Evolutionary conservation across 208 protist species (phyloP).

Genomic region (Crithidia bombi): DNA sequence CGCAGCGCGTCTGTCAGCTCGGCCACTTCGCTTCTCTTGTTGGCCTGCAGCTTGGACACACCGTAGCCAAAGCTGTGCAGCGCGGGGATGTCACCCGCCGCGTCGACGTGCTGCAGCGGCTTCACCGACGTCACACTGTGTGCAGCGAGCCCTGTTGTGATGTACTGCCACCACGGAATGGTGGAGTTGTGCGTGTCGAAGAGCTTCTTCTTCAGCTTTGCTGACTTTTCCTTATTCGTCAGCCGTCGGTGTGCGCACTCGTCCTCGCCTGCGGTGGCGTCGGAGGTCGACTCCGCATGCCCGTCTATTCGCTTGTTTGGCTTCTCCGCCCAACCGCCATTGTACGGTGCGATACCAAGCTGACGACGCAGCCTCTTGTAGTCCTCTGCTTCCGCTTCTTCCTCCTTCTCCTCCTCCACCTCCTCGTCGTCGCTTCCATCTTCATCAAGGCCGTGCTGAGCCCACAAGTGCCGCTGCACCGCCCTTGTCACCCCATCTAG

Average conservation of each 20-base stretch:
- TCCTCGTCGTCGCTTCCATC: constrained; percentile 18
- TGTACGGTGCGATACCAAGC: constrained; percentile 16
- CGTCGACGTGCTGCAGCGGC: constrained; percentile 53
- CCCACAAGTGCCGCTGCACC: constrained; percentile 18
- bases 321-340: neutral
- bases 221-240: constrained; percentile 10
- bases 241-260: constrained; percentile 7
- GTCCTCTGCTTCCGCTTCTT: constrained; percentile 2
- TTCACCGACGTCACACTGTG: constrained; percentile 56
- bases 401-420: neutral
- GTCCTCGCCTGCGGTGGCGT: neutral
- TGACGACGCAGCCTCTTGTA: constrained; percentile 9
- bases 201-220: constrained; percentile 28
- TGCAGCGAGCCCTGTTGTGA: constrained; percentile 62
- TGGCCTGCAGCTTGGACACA: constrained; percentile 34
- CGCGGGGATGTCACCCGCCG: constrained; percentile 54
- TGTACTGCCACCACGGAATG: constrained; percentile 86
- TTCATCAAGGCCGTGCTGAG: constrained; percentile 20
- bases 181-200: constrained; percentile 54
- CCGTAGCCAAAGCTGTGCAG: constrained; percentile 85
- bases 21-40: constrained; percentile 36
- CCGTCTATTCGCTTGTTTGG: neutral
- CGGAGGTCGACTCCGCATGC: neutral
- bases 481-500: constrained; percentile 8
- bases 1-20: constrained; percentile 50